Percentiles rank a stretch among this genome's conserved stretches.
These are phyloP conservation scores for Camillea tinctor DNA, from an alignment of 2,329 filamentous ascomycete species.

Conservation along the genomic window DNA sequence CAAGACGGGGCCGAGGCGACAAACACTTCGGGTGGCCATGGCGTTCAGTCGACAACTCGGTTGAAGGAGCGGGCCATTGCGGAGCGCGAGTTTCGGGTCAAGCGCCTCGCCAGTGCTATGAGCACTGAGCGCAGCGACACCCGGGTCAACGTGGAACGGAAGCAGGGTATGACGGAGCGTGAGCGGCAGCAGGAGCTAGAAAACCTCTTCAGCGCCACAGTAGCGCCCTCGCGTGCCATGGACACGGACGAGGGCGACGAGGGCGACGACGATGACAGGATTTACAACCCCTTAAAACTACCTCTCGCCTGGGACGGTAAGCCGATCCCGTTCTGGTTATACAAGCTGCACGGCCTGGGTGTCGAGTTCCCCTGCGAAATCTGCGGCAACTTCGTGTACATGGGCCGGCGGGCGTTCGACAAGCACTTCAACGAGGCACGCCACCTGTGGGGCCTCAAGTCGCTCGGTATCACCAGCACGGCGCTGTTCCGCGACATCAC, in stretches of 20 bases:
- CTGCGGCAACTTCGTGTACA: slow-evolving; percentile 98
- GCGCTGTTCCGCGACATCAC: slow-evolving; percentile 93
- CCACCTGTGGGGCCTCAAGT: slow-evolving; percentile 92
- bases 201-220: slow-evolving; percentile 64
- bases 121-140: slow-evolving; percentile 86
- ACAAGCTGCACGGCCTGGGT: slow-evolving; percentile 91
- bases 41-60: slow-evolving; percentile 44
- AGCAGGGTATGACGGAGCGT: slow-evolving; percentile 94
- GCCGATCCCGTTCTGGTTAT: slow-evolving; percentile 98
- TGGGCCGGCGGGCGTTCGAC: slow-evolving; percentile 92
- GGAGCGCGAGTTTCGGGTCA: slow-evolving; percentile 81
- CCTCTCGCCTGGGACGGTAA: slow-evolving; percentile 98
- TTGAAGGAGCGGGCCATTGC: slow-evolving; percentile 89
- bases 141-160: slow-evolving; percentile 90
- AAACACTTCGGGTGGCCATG: slow-evolving; percentile 27
- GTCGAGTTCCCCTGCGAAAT: slow-evolving; percentile 96
- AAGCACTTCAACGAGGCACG: slow-evolving; percentile 97
- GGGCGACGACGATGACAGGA: slow-evolving; percentile 77
- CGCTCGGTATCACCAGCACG: slow-evolving; percentile 88
- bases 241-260: slow-evolving; percentile 67
- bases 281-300: slow-evolving; percentile 96
- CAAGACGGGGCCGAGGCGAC: slow-evolving; percentile 35
- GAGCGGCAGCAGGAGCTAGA: slow-evolving; percentile 94
- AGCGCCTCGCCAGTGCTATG: slow-evolving; percentile 77
- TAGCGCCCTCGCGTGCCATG: slow-evolving; percentile 47